phyloP scores from a whole-genome alignment of 208 protist species.

The Entamoeba histolytica region DNA sequence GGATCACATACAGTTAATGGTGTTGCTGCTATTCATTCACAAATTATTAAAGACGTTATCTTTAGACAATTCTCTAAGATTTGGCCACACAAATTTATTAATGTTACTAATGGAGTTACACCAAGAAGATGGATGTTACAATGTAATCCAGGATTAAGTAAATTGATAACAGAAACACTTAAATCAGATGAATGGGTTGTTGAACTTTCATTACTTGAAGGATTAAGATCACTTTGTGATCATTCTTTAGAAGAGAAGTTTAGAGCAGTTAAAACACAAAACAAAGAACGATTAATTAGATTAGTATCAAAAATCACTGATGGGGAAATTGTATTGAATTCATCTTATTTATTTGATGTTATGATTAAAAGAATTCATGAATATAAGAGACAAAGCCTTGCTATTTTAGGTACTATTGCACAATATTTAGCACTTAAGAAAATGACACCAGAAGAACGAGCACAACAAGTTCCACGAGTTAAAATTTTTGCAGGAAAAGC shows the following conservation, averaged over 20 bases:
- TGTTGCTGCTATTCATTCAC: slow-evolving; percentile 16
- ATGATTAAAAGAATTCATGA: slow-evolving; percentile 25
- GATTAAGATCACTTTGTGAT: not conserved
- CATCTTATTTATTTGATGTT: slow-evolving; percentile 11
- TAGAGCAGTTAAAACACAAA: not conserved
- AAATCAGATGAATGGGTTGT: slow-evolving; percentile 3
- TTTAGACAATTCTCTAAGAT: slow-evolving; percentile 14
- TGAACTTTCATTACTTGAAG: not conserved
- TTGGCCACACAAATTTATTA: slow-evolving; percentile 11
- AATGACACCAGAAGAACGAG: not conserved
- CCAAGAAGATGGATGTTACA: slow-evolving; percentile 14
- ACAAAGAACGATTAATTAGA: not conserved
- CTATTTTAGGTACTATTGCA: slow-evolving; percentile 13
- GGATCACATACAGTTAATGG: slow-evolving; percentile 17
- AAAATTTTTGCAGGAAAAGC: slow-evolving; percentile 21
- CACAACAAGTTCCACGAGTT: not conserved
- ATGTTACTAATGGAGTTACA: slow-evolving; percentile 26
- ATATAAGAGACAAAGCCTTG: slow-evolving; percentile 25
- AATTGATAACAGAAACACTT: slow-evolving; percentile 2
- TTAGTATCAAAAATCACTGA: not conserved
- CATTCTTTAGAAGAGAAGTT: not conserved
- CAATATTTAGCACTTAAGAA: slow-evolving; percentile 4
- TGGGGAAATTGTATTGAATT: not conserved
- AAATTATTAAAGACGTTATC: slow-evolving; percentile 13
- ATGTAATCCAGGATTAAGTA: not conserved